Evolutionary conservation across 192 early-diverging fungal genomes (phyloP).

Genomic region (Coemansia sp.): DNA sequence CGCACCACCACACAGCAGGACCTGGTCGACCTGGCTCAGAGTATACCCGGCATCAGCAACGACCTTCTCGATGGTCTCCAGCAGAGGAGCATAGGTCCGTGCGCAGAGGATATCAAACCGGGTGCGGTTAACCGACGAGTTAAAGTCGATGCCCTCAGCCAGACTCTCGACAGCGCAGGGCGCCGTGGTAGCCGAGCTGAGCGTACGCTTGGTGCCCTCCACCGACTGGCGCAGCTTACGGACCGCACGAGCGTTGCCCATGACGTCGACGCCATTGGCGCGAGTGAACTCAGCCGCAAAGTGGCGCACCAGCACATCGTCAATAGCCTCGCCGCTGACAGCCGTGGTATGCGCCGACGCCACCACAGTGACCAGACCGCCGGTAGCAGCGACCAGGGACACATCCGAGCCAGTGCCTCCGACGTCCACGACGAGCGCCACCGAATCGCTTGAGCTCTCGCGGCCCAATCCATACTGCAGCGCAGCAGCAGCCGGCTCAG

Average conservation of each 20-base stretch:
- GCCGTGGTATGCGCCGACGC: constrained; percentile 73
- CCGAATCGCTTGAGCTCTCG: constrained; percentile 65
- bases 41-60: constrained; percentile 68
- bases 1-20: constrained; percentile 87
- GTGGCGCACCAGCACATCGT: constrained; percentile 77
- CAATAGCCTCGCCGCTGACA: constrained; percentile 84
- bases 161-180: constrained; percentile 93
- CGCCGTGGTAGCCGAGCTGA: constrained; percentile 75
- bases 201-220: constrained; percentile 90
- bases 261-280: constrained; percentile 79
- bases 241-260: constrained; percentile 69
- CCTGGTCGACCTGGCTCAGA: constrained; percentile 79
- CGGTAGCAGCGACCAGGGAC: constrained; percentile 71
- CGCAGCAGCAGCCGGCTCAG: constrained; percentile 89
- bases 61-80: constrained; percentile 63
- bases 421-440: constrained; percentile 84
- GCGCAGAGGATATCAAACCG: constrained; percentile 88
- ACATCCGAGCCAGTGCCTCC: constrained; percentile 85
- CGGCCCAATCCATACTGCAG: constrained; percentile 76
- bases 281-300: constrained; percentile 86
- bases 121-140: constrained; percentile 76
- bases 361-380: constrained; percentile 81
- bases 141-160: constrained; percentile 88
- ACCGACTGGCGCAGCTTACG: constrained; percentile 81
- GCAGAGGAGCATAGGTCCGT: constrained; percentile 71